These are phyloP conservation scores for Ichthyophthirius multifiliis DNA, from an alignment of 169 alveolate genomes.

Conservation along the genomic window DNA sequence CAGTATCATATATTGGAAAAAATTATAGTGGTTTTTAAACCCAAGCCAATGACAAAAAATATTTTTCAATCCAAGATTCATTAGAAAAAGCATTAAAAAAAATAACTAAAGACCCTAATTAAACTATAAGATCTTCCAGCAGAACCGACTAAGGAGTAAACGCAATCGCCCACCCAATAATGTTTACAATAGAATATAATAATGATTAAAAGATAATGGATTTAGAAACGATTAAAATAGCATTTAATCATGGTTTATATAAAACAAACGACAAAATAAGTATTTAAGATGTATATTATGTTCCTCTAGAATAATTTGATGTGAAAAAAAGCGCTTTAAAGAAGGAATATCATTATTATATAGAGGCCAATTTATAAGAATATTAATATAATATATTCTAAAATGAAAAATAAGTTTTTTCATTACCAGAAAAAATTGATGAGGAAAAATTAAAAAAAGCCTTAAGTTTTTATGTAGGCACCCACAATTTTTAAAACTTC, in stretches of 20 bases:
- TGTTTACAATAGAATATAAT: background rate
- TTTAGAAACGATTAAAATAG: background rate
- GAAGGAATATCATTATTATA: background rate
- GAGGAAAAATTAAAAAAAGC: background rate
- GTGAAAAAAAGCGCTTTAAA: background rate
- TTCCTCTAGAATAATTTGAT: background rate
- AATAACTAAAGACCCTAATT: background rate
- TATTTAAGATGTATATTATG: background rate
- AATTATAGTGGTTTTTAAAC: background rate
- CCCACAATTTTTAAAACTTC: constrained; percentile 4
- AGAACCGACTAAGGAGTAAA: constrained; percentile 9
- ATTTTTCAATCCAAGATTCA: background rate
- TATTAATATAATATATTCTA: background rate
- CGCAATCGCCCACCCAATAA: background rate
- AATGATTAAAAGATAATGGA: background rate
- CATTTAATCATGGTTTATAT: background rate
- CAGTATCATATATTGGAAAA: background rate
- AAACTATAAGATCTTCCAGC: background rate
- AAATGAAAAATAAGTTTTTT: background rate
- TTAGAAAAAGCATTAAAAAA: background rate
- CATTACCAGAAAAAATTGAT: background rate
- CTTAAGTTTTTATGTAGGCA: background rate
- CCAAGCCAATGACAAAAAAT: background rate
- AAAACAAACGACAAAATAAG: background rate
- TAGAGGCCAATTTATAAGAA: background rate